phyloP scores from a whole-genome alignment of 2,329 filamentous ascomycete species.

The Scedosporium apiospermum region DNA sequence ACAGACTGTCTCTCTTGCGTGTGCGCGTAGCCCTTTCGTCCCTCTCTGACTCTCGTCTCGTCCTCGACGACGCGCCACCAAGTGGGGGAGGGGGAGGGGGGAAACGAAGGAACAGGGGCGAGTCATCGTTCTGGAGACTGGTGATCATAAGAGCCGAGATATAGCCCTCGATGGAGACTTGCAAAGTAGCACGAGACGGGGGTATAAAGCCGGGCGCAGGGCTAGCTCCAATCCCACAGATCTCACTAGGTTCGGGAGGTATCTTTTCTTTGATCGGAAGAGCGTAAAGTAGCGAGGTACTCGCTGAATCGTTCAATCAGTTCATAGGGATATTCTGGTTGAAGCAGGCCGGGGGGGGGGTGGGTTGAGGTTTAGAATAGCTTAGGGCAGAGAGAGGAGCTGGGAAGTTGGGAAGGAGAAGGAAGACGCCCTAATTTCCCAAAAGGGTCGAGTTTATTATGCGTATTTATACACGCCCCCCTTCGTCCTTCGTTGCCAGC shows the following conservation, averaged over 20 bases:
- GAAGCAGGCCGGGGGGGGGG: not conserved
- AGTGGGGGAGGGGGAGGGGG: not conserved
- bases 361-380: not conserved
- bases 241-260: not conserved
- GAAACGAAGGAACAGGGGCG: not conserved
- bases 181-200: not conserved
- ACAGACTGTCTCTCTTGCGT: too few relatives aligned
- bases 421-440: conserved; percentile 32
- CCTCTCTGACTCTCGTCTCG: too few relatives aligned
- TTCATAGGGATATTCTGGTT: not conserved
- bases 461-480: conserved; percentile 15
- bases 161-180: conserved; percentile 18
- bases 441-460: conserved; percentile 32
- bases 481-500: not conserved
- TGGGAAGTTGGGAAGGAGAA: conserved; percentile 20
- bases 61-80: too few relatives aligned
- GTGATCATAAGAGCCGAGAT: conserved; percentile 27
- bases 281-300: not conserved
- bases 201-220: not conserved
- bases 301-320: not conserved
- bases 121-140: conserved; percentile 6
- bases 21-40: too few relatives aligned
- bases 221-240: not conserved
- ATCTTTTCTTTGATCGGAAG: not conserved
- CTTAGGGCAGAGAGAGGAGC: not conserved